Base-by-base conservation (phyloP, 768 basidiomycete species). In the Kwoniella mangroviensis region DNA sequence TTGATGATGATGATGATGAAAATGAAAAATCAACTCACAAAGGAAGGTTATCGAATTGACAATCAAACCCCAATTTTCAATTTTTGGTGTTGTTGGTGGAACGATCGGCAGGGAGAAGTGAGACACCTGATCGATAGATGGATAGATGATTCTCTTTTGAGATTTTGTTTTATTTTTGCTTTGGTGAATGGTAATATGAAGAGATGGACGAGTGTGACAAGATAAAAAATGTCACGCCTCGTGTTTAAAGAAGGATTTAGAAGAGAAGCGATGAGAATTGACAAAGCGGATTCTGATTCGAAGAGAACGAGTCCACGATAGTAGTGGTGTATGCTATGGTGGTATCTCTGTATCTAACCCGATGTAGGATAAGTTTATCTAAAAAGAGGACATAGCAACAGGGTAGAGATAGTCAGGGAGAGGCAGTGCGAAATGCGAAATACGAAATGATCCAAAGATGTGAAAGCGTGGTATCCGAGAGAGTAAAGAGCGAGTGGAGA, bases 321-420 rank as follows among this genome's bases (percentile, higher is more conserved):
- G 13, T 15, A 49, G 45, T 49, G 15, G 19, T 15, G 45, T 49
- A 49, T 49, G 19, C 45, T 13, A 49, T 13, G 12, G 45, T 19
- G 45, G 45, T 49, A 49, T 49, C 45, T 49, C 12, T 49, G 13
- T 49, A 49, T 42, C 58, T 60, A 43, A 45, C 10, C 58, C 58
- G 58, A 60, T 49, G 45, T 49, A 49, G 10, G 45, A 49, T 60
- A 43, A n/a, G 15, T 57, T 17, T 57, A 57, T 43, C 58, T 42
- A 60, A 60, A 60, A 60, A 43, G 58, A 42, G 58, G 58, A 26
- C 58, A 60, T 60, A 60, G 58, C 58, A 60, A 60, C 21, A 60
- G 58, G 58, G 58, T 26, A 43, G 40, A 34, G 34, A 34, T 6
- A 42, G 34, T 19, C 13, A 41, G 58, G 42, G 34, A 22, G 58